These are phyloP conservation scores for Verticillium albo-atrum DNA, from an alignment of 2,329 filamentous ascomycete species.

Conservation along the genomic window DNA sequence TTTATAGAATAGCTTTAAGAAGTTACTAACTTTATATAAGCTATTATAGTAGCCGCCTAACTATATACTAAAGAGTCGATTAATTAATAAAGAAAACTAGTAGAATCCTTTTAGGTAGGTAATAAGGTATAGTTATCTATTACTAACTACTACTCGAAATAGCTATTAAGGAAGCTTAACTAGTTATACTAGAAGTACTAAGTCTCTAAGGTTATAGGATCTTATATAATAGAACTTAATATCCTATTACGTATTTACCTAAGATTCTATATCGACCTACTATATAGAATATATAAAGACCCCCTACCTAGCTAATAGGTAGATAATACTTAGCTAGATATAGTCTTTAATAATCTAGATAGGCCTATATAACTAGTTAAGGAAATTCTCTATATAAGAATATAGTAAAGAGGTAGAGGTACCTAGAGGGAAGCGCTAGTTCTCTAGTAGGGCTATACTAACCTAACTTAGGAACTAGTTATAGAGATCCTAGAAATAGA, in stretches of 20 bases:
- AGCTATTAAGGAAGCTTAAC: background rate
- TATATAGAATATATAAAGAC: background rate
- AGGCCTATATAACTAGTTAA: background rate
- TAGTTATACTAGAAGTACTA: conserved; percentile 1
- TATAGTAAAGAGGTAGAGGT: background rate
- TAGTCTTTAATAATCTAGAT: background rate
- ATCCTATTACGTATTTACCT: background rate
- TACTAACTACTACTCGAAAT: background rate
- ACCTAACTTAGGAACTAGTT: background rate
- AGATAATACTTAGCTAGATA: background rate
- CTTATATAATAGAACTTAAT: background rate
- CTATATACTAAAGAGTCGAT: background rate
- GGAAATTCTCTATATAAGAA: background rate
- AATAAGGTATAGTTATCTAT: background rate
- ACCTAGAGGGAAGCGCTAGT: background rate
- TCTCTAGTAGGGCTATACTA: background rate
- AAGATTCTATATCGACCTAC: background rate
- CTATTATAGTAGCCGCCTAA: background rate
- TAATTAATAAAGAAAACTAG: background rate
- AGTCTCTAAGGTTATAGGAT: background rate
- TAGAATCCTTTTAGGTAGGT: background rate
- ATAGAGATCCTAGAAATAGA: background rate
- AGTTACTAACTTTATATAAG: background rate
- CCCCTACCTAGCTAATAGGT: background rate
- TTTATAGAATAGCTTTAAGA: background rate